Conservation (phyloP, 192 early-diverging fungal genomes). For the Lobosporangium transversale region DNA sequence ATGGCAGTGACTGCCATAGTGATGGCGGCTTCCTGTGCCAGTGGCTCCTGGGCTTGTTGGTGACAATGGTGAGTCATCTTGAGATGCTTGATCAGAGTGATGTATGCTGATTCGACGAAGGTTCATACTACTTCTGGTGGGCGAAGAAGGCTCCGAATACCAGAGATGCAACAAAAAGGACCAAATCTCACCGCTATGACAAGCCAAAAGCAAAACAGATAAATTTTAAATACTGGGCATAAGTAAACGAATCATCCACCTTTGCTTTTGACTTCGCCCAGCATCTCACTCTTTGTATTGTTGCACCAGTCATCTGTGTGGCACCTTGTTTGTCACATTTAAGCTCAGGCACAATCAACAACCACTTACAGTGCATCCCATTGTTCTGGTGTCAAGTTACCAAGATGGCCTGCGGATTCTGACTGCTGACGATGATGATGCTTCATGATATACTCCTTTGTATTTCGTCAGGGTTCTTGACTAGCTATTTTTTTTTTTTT, state of each 20-base stretch:
- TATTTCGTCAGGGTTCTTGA: no score
- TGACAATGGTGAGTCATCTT: no score
- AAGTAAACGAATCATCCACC: no score
- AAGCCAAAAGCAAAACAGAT: background rate
- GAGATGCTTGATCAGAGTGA: background rate
- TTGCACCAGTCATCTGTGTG: background rate
- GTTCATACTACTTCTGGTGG: constrained; percentile 13
- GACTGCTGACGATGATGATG: constrained; percentile 12
- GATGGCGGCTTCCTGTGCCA: background rate
- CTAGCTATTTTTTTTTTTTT: background rate
- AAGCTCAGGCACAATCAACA: no score
- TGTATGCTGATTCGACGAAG: constrained; percentile 24
- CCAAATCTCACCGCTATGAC: constrained; percentile 44
- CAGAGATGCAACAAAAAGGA: constrained; percentile 48
- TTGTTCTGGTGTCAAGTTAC: constrained; percentile 35
- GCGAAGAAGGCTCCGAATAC: constrained; percentile 40
- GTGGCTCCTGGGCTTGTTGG: constrained; percentile 19
- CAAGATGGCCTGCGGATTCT: constrained; percentile 29
- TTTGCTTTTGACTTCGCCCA: constrained; percentile 1
- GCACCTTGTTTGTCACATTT: background rate
- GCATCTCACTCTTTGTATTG: no score
- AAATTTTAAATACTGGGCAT: no score
- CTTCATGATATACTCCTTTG: constrained; percentile 25
- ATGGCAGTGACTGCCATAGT: background rate
- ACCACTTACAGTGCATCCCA: constrained; percentile 48